Conservation (phyloP, 257 asterid species). For the Scutellaria galericulata region DNA sequence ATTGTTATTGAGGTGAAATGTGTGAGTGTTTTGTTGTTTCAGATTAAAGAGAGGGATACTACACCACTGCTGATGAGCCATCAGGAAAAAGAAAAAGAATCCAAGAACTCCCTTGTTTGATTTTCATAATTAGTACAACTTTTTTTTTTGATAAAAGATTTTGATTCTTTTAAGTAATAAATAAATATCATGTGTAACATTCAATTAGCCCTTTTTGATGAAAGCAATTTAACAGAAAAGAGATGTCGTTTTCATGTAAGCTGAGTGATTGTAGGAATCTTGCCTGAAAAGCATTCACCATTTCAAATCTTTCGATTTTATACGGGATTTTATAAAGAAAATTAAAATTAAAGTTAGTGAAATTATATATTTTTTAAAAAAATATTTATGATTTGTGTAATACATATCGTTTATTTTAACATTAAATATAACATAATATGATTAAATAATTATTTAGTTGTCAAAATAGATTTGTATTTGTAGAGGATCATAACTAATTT, state of each 20-base stretch:
- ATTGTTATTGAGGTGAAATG: too few species aligned
- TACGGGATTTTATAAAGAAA: too few species aligned
- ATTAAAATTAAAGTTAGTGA: too few species aligned
- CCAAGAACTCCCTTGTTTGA: slow-evolving; percentile 36
- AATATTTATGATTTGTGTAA: too few species aligned
- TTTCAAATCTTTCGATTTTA: not conserved
- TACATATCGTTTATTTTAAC: too few species aligned
- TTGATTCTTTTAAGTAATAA: slow-evolving; percentile 11
- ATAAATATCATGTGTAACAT: not conserved
- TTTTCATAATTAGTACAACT: not conserved
- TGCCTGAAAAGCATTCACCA: not conserved
- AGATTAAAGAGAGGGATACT: slow-evolving; percentile 56
- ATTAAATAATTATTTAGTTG: too few species aligned
- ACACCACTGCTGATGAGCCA: slow-evolving; percentile 50
- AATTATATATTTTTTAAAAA: too few species aligned
- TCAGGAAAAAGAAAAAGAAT: slow-evolving; percentile 66
- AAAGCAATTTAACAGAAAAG: not conserved
- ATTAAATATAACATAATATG: too few species aligned
- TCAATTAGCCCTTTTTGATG: not conserved
- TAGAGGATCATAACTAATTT: too few species aligned
- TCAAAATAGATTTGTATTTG: too few species aligned
- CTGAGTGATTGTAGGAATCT: slow-evolving; percentile 24
- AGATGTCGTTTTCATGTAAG: slow-evolving; percentile 17
- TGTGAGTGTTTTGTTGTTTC: not conserved
- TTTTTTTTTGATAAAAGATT: not conserved